Evolutionary conservation across 495 filamentous ascomycete species (phyloP).

Genomic region (Talaromyces borbonicus): DNA sequence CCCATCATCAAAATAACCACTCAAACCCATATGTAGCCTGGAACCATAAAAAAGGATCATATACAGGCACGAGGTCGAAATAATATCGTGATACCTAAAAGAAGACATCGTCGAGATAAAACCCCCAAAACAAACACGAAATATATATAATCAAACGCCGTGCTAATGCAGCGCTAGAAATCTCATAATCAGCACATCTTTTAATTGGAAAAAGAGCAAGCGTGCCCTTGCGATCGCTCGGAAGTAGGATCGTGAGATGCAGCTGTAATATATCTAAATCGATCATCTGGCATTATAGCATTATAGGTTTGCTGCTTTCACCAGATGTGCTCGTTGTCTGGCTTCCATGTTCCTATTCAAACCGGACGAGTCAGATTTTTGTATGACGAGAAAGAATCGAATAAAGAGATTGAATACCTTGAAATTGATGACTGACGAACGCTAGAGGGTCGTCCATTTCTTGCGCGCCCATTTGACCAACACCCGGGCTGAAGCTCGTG

Average conservation of each 20-base stretch:
- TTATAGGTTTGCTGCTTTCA: background rate
- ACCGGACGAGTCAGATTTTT: no score
- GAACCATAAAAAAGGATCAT: no score
- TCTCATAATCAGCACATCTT: background rate
- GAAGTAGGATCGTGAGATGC: no score
- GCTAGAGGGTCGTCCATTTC: slow-evolving; percentile 92
- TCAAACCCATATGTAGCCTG: no score
- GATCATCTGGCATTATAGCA: background rate
- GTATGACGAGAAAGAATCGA: background rate
- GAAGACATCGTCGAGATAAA: background rate
- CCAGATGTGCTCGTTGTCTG: slow-evolving; percentile 33
- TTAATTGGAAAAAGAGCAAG: no score
- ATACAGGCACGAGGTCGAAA: no score
- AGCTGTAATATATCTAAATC: background rate
- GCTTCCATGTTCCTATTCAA: slow-evolving; percentile 65
- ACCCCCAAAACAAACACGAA: background rate
- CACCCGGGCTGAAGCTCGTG: slow-evolving; percentile 93
- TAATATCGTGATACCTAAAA: no score
- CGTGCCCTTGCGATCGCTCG: no score
- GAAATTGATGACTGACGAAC: slow-evolving; percentile 95
- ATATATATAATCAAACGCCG: slow-evolving; percentile 4
- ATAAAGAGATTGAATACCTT: slow-evolving; percentile 49
- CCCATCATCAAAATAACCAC: no score
- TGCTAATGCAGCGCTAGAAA: background rate
- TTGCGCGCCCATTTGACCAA: slow-evolving; percentile 86